Evolutionary conservation across 2,329 filamentous ascomycete species (phyloP), one percentile per base, ranked within the genome.

Genomic region (Pyricularia sp.): DNA sequence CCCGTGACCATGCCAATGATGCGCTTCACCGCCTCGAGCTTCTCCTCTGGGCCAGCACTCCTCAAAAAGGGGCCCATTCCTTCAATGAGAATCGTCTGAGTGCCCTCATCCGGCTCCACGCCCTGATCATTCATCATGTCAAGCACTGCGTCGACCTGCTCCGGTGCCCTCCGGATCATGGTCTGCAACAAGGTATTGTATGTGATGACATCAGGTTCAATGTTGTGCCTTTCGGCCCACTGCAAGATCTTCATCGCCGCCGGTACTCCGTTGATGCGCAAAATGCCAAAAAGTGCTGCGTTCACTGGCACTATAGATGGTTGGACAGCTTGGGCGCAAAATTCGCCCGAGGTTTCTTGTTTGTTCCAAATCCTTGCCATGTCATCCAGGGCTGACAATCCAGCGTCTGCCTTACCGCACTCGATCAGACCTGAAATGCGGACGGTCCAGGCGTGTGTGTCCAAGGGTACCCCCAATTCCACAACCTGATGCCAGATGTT

Each of bases 11-110:
- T 2, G 86, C 87, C 71, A 68, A 94, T 82, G 64, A 90, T 80
- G 4, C 76, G 75, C n/a, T 82, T 73, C 7, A 92, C 82, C 23
- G 83, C 79, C 1, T 77, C 74, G 25, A 81, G 69, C 75, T 90
- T 88, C 68, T 88, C 81, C 12, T 81, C 77, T 0, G 81, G 77
- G 2, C 80, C 76, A 65, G 82, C 74, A 31, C 73, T 69, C 55
- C 78, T 73, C 55, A 87, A 77, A 33, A 26, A 50, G 17, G 36
- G 30, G 17, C 12, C 50, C 25, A 50, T 28, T 58, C 28, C 30
- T 61, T 90, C 87, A 9, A 95, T 81, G 69, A 95, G 82, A 71
- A 92, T 87, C 26, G 88, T 91, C 77, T 92, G 92, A 0, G 92
- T 95, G 6, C 84, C 85, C n/a, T 83, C 81, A 75, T 93, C 87